phyloP scores from a whole-genome alignment of 371 early-diverging fungal genomes.

The Syncephalis fuscata region DNA sequence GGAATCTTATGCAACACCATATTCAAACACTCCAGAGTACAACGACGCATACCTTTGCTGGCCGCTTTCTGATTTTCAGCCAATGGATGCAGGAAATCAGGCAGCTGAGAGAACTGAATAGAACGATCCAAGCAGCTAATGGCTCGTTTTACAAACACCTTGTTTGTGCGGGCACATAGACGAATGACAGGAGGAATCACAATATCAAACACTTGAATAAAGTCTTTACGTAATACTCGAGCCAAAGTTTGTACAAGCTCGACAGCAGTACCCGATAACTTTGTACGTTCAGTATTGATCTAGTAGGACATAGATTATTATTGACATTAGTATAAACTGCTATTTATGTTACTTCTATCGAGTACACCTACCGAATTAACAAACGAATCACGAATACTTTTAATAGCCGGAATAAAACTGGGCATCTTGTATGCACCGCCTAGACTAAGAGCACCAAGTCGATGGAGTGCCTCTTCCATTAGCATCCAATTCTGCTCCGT shows the following conservation, averaged over 20 bases:
- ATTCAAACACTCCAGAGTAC: no score
- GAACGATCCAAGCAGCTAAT: slow-evolving; percentile 20
- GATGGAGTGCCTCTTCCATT: slow-evolving; percentile 15
- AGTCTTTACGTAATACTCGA: slow-evolving; percentile 22
- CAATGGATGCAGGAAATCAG: slow-evolving; percentile 17
- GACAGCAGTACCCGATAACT: slow-evolving; percentile 26
- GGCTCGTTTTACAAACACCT: slow-evolving; percentile 23
- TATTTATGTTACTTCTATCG: neutral
- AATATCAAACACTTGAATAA: slow-evolving; percentile 18
- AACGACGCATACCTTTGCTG: no score
- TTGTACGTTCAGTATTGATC: slow-evolving; percentile 31
- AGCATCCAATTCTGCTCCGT: slow-evolving; percentile 19
- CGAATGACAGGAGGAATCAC: slow-evolving; percentile 22
- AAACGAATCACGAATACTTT: slow-evolving; percentile 13
- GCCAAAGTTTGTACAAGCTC: slow-evolving; percentile 25
- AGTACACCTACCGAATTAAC: slow-evolving; percentile 11
- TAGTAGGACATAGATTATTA: slow-evolving; percentile 4
- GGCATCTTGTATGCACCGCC: slow-evolving; percentile 11
- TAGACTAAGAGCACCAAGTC: slow-evolving; percentile 10
- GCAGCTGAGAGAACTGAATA: slow-evolving; percentile 16
- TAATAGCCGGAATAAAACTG: slow-evolving; percentile 16
- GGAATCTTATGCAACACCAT: no score
- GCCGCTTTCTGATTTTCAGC: slow-evolving; percentile 12
- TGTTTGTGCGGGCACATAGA: slow-evolving; percentile 36
- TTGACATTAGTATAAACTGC: neutral